Percentiles rank a stretch among this genome's conserved stretches.
These are phyloP conservation scores for Fragilaria crotonensis DNA, from an alignment of 108 stramenopile species.

Conservation along the genomic window DNA sequence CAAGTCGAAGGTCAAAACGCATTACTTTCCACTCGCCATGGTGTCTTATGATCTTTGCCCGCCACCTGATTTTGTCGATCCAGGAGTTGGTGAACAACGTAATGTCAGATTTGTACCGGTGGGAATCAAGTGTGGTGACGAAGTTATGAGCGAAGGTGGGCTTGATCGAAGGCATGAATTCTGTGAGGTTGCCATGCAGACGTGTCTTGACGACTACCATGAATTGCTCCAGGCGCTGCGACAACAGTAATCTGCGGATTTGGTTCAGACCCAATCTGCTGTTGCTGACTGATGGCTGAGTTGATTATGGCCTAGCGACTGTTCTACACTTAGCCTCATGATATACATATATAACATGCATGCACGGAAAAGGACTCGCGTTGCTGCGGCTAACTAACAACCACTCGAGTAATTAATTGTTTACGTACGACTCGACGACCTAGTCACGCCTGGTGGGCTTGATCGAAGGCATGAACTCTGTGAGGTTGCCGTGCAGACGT, in stretches of 20 bases:
- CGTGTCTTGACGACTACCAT: slow-evolving; percentile 43
- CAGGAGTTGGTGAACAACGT: slow-evolving; percentile 74
- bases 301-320: too few species aligned
- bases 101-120: slow-evolving; percentile 83
- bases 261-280: too few species aligned
- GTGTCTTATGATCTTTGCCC: slow-evolving; percentile 92
- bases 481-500: slow-evolving; percentile 38
- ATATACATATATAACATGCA: too few species aligned
- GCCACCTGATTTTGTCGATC: slow-evolving; percentile 84
- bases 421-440: too few species aligned
- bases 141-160: slow-evolving; percentile 63
- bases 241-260: too few species aligned
- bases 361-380: too few species aligned
- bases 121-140: slow-evolving; percentile 62
- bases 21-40: slow-evolving; percentile 95
- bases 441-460: too few species aligned
- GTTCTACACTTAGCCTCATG: too few species aligned
- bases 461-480: slow-evolving; percentile 66
- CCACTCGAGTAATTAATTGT: too few species aligned
- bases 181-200: slow-evolving; percentile 43
- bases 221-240: slow-evolving; percentile 15
- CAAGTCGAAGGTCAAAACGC: slow-evolving; percentile 77
- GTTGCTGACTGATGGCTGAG: too few species aligned
- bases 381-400: too few species aligned
- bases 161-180: slow-evolving; percentile 65